Evolutionary conservation across 208 protist species (phyloP), one percentile per base, ranked within the genome.

Genomic region (Wallacemonas collosoma): DNA sequence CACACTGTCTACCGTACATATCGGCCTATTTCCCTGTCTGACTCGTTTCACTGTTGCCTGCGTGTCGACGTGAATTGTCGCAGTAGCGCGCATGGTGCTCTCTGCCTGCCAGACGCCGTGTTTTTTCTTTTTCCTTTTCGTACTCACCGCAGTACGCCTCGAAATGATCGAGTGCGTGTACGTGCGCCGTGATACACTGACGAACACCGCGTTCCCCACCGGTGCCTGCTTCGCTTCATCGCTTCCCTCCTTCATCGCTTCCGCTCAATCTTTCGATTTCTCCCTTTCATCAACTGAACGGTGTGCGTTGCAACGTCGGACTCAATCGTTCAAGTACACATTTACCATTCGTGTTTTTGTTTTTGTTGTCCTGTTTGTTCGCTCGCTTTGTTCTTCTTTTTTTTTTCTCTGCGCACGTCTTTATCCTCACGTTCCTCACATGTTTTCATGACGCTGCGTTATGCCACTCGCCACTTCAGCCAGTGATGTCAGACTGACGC

Each of bases 331-430:
- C 26, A 26, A 26, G 26, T 26, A 26, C 26, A 26, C 26, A 26
- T 26, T 26, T 26, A 26, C 26, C 26, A 26, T 26, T 26, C 26
- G 26, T 26, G 26, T 51, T 51, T 51, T 57, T 72, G 26, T 53
- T 17, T 44, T 74, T 51, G 39, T 35, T 39, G 36, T n/a, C 51
- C 45, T 75, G 48, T 73, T 48, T 14, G 36, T 58, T 36, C 57
- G 47, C 26, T 26, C 0, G 0, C 26, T 51, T 51, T 51, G 11
- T 15, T 14, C 14, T 51, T 51, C 47, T 51, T 14, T 14, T 51
- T 51, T 15, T 51, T 1, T 1, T 1, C 11, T 51, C 47, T 51
- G 47, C 14, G 47, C 47, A 51, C 11, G 47, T 51, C 14, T 51
- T 51, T 53, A n/a, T 53, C 0, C 15, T 53, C 15, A n/a, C 15